A percentile compares a stretch with the other conserved stretches of the same genome.
Conservation (phyloP, 1,284 basidiomycete species). For the Malassezia restricta region DNA sequence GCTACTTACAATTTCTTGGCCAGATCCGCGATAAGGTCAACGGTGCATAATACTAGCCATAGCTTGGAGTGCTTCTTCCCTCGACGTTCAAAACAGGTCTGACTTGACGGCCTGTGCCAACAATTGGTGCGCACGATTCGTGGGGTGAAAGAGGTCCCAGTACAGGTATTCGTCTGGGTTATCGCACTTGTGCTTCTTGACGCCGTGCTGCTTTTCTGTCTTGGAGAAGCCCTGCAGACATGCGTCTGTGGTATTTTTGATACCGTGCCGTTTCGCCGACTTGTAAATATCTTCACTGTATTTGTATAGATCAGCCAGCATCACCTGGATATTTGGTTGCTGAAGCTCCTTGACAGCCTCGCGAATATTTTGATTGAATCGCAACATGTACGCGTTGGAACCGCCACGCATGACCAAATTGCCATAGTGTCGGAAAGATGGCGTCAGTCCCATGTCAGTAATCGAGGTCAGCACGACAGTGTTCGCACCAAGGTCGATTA, state of each 20-base stretch:
- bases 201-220: slow-evolving; percentile 2
- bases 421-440: slow-evolving; percentile 1
- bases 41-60: not conserved
- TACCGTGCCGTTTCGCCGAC: not conserved
- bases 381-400: not conserved
- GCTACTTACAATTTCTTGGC: slow-evolving; percentile 79
- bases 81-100: not conserved
- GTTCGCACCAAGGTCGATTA: slow-evolving; percentile 8
- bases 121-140: slow-evolving; percentile 8
- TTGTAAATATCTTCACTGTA: not conserved
- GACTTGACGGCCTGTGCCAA: slow-evolving; percentile 5
- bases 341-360: not conserved
- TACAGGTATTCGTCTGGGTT: slow-evolving; percentile 18
- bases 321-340: not conserved
- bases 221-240: slow-evolving; percentile 18
- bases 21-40: slow-evolving; percentile 36
- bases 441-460: not conserved
- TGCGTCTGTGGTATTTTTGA: slow-evolving; percentile 3
- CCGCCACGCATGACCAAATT: not conserved
- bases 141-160: slow-evolving; percentile 24
- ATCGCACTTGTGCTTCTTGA: slow-evolving; percentile 10
- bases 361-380: not conserved
- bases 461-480: slow-evolving; percentile 5
- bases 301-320: not conserved
- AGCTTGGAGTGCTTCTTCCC: not conserved